Percentiles rank a stretch among this genome's conserved stretches.
phyloP scores from a whole-genome alignment of 2,329 filamentous ascomycete species.

The Fusarium ambrosium region DNA sequence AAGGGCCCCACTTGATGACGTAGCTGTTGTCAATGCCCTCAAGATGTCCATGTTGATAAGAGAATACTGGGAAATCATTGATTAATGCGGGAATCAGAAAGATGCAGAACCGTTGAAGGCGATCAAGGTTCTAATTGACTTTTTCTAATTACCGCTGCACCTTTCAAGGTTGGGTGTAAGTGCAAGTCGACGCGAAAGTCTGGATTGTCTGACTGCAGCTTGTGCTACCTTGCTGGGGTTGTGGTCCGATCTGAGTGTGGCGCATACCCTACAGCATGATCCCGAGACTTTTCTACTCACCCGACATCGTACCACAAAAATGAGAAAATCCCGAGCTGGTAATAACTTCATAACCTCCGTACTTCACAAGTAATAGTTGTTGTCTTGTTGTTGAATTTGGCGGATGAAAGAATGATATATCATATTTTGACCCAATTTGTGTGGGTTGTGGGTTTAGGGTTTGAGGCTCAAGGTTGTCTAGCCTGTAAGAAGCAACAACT shows the following conservation, averaged over 20 bases:
- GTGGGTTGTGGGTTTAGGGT: slow-evolving; percentile 5
- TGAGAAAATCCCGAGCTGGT: not conserved
- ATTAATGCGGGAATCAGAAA: not conserved
- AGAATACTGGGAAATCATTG: not conserved
- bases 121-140: not conserved
- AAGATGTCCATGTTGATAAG: too few relatives aligned
- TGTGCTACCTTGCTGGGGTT: not conserved
- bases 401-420: not conserved
- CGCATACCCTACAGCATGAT: not conserved
- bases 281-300: not conserved
- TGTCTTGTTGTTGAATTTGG: not conserved
- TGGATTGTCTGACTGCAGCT: not conserved
- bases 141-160: not conserved
- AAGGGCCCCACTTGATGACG: not conserved
- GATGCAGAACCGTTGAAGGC: not conserved
- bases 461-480: not conserved
- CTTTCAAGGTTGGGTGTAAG: not conserved
- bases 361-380: not conserved
- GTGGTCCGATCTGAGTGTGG: not conserved
- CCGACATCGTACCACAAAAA: not conserved
- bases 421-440: not conserved
- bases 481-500: not conserved
- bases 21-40: not conserved
- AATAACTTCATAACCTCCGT: not conserved
- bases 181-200: not conserved